Evolutionary conservation across 768 basidiomycete species (phyloP), one percentile per base, ranked within the genome.

Genomic region (Symmetrospora coprosmae): DNA sequence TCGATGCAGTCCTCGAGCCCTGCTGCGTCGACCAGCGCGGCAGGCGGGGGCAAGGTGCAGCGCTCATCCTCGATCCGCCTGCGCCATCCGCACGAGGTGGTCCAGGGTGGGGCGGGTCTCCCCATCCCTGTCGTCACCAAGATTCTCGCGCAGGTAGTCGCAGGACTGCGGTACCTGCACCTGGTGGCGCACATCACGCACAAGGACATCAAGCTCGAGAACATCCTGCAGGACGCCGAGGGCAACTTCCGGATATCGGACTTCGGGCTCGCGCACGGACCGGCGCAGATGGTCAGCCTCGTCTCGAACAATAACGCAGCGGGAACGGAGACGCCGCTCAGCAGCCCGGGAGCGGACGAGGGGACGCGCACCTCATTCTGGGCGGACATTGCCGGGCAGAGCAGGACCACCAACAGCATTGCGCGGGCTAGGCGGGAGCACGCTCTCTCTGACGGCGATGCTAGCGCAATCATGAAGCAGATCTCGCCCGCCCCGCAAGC

Each of bases 151-250:
- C 87, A 91, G 76, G 79, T 91, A 66, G 85, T 87, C 50, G 76
- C 83, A 55, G 87, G 86, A 19, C 73, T 90, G 69, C 78, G 81
- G 51, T 90, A 90, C 74, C 73, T 92, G 69, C 88, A 92, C 71
- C 80, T 83, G 61, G 79, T 80, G 39, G 83, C 81, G 27, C 73
- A 78, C 7, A 80, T 84, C 66, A 84, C 91, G 53, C 92, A 99
- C 75, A 80, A 89, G 67, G 94, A 99, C 74, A 76, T 99, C 72
- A 99, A 99, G 75, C 80, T 94, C 61, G 94, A 97, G 74, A 99
- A 99, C 75, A 82, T 97, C 48, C 80, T 97, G 40, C 82, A 91
- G 52, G 60, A 61, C 40, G 58, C 45, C 31, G 45, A 47, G 25
- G 45, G 48, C 35, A 41, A 34, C 47, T 89, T 87, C 75, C 81